Evolutionary conservation across 768 basidiomycete species (phyloP), one percentile per base, ranked within the genome.

Genomic region (Jaapia argillacea): DNA sequence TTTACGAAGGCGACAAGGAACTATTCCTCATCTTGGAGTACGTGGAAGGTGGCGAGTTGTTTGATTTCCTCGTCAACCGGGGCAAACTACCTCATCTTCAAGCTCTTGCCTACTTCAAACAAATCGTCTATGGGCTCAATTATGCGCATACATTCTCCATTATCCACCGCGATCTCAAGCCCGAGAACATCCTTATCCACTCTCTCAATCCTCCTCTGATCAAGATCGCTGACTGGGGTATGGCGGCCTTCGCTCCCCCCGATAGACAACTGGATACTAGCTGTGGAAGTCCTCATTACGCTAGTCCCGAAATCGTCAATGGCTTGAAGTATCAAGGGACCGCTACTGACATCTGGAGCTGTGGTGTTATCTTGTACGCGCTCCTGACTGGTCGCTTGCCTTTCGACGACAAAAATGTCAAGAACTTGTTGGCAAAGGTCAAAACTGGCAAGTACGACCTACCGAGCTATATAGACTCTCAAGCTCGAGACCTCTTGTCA

Each of bases 161-260:
- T 64, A 90, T 91, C 47, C 94, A 97, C 64, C 87, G 94, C 21
- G 94, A 99, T 62, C 79, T 99, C 53, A 98, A 98, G 61, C 94
- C 94, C 2, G 94, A 98, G 68, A 97, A 97, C 57, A 85, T 98
- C 41, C 71, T 99, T 28, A 85, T 98, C 43, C 85, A 92, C 38
- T 82, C 84, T 35, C 65, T 87, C 44, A 71, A 75, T 27, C 84
- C 84, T 24, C 83, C 83, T 27, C 71, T 90, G 55, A 75, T 98
- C 68, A 98, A 97, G 70, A 86, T 98, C 35, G 93, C 91, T 20
- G 94, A 97, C 63, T 97, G 94, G 79, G 94, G 94, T 18, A 96
- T 97, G 94, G 93, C 94, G 21, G 88, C 93, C 6, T 88, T 96
- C 56, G 88, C 91, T 46, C 84, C 85, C 31, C 86, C 85, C 28